Conservation (phyloP, 768 basidiomycete species). For the Mycena haematopus region DNA sequence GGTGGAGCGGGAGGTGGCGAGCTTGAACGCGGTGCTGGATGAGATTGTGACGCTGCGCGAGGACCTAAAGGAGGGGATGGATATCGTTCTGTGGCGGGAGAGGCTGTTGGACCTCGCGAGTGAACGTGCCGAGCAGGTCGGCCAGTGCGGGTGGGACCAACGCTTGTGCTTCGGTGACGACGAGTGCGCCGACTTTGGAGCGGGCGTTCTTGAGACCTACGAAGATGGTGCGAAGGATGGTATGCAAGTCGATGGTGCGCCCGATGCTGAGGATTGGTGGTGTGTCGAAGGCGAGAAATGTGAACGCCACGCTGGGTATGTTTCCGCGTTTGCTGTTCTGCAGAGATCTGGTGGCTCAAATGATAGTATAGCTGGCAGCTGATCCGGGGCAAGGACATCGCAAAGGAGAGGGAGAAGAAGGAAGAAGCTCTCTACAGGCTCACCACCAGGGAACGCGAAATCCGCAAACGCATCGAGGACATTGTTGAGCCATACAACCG, state of each 20-base stretch:
- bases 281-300: constrained; percentile 78
- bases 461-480: constrained; percentile 80
- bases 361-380: constrained; percentile 70
- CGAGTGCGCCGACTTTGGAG: constrained; percentile 75
- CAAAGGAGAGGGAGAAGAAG: constrained; percentile 77
- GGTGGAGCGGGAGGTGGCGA: constrained; percentile 60
- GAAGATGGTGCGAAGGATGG: constrained; percentile 47
- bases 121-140: constrained; percentile 66
- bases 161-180: constrained; percentile 84
- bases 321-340: neutral
- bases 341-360: constrained; percentile 10
- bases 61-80: constrained; percentile 70
- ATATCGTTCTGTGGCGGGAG: constrained; percentile 74
- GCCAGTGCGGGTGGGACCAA: constrained; percentile 89
- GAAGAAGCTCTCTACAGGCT: constrained; percentile 71
- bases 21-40: constrained; percentile 60
- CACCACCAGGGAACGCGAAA: constrained; percentile 77
- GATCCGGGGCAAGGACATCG: constrained; percentile 73
- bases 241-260: constrained; percentile 44
- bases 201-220: constrained; percentile 73
- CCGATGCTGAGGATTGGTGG: constrained; percentile 68
- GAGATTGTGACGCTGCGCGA: constrained; percentile 67
- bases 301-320: constrained; percentile 79
- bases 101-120: constrained; percentile 69
- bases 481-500: constrained; percentile 58